These are phyloP conservation scores for Sinapis alba DNA, from an alignment of 441 rosid species.

Conservation along the genomic window DNA sequence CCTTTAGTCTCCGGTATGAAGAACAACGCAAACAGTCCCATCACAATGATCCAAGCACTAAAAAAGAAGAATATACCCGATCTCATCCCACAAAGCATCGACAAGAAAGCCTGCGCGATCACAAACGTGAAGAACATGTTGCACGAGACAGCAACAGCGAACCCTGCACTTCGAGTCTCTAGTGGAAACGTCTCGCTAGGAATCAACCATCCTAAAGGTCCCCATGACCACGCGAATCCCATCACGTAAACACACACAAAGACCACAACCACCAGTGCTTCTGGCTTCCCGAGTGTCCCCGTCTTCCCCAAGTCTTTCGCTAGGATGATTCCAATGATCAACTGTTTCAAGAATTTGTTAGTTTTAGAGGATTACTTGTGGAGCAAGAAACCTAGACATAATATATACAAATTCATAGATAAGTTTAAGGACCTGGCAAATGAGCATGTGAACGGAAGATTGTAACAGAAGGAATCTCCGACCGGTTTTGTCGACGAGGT, in stretches of 20 bases:
- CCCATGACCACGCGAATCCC: conserved; percentile 80
- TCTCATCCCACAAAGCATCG: conserved; percentile 62
- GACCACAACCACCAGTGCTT: conserved; percentile 48
- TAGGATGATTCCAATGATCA: conserved; percentile 45
- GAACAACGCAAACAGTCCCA: conserved; percentile 56
- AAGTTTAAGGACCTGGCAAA: conserved; percentile 39
- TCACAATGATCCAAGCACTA: conserved; percentile 55
- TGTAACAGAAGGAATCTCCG: conserved; percentile 60
- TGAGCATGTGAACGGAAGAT: conserved; percentile 62
- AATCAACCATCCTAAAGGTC: conserved; percentile 75
- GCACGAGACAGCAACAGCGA: conserved; percentile 57
- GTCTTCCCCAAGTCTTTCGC: conserved; percentile 26
- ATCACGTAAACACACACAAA: conserved; percentile 60
- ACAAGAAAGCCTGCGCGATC: conserved; percentile 72
- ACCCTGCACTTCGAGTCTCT: conserved; percentile 68
- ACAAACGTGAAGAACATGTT: conserved; percentile 80
- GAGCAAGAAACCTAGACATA: not conserved
- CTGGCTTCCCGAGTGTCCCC: conserved; percentile 20
- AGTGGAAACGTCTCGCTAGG: conserved; percentile 74
- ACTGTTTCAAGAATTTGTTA: conserved; percentile 30
- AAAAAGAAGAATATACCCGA: conserved; percentile 69
- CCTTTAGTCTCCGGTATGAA: conserved; percentile 66
- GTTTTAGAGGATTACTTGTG: not conserved
- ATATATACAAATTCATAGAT: too few relatives aligned
- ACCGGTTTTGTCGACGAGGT: conserved; percentile 47